Evolutionary conservation across 345 rosid genomes (phyloP), one percentile per base, ranked within the genome.

Genomic region (Brassica cretica): DNA sequence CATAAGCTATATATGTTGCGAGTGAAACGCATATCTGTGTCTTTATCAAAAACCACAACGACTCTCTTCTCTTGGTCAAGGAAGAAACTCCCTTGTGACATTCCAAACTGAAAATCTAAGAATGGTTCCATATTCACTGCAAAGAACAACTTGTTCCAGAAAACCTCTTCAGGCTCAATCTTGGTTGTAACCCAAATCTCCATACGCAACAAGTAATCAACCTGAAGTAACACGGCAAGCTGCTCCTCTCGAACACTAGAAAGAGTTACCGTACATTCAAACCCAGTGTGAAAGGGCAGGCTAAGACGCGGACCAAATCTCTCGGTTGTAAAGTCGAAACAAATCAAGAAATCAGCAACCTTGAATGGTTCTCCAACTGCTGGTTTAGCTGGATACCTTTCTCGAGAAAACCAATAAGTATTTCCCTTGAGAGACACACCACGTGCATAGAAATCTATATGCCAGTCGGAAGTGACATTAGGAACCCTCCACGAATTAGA

Each of bases 381-480:
- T 62, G 16, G 37, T 14, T 1, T 2, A 8, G 15, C 18, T 8
- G 3, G 7, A 29, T 11, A 18, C 72, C 10, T 32, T 3, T 55
- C 30, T 70, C 37, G 51, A 33, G 74, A 64, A 70, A 55, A 70
- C 74, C 74, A 70, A 70, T 70, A 49, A 49, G 56, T 49, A 46
- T 46, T 46, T 46, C 55, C 55, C 55, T 46, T 46, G 55, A 46
- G 55, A 12, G 74, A 33, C 74, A 58, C 65, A 5, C 74, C 74
- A 19, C 65, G 64, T 12, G 74, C 65, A 58, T 58, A 71, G 4
- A 7, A 58, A 14, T 2, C 0, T 71, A 56, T 35, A 5, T 19
- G 8, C 74, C 74, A 71, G 33, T 70, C 64, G 15, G 68, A 18
- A 65, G 27, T 35, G 51, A 65, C 27, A 65, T 65, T 29, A 37